Conservation (phyloP, 805 yeast species). For the Kurtzmaniella fragi region DNA sequence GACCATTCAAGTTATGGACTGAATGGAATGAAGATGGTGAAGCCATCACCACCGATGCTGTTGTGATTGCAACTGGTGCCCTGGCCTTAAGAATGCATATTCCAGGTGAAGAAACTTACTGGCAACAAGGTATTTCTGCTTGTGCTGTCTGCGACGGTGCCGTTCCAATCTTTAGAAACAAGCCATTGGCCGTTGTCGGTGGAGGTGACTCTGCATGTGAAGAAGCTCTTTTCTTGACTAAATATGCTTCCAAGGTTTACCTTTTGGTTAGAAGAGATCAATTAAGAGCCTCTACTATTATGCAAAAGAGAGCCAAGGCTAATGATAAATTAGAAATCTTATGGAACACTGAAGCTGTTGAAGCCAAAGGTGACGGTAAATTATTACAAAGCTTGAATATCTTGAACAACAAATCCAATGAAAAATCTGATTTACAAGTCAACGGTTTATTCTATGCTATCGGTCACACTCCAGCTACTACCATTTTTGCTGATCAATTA, state of each 20-base stretch:
- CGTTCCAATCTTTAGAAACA: constrained; percentile 96
- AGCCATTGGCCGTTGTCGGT: constrained; percentile 96
- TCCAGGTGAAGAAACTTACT: constrained; percentile 96
- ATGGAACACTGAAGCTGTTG: constrained; percentile 78
- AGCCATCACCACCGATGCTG: constrained; percentile 89
- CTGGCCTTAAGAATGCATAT: constrained; percentile 90
- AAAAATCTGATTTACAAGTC: constrained; percentile 63
- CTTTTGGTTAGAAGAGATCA: constrained; percentile 91
- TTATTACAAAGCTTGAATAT: constrained; percentile 61
- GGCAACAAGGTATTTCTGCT: constrained; percentile 99
- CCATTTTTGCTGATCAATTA: constrained; percentile 69
- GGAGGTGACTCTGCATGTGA: constrained; percentile 99
- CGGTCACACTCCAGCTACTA: constrained; percentile 95
- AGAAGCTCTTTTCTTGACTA: constrained; percentile 95
- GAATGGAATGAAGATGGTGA: constrained; percentile 91
- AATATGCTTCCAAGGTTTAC: constrained; percentile 94
- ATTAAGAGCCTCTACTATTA: constrained; percentile 91
- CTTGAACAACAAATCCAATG: constrained; percentile 68
- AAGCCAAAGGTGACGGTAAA: constrained; percentile 93
- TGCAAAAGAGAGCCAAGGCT: constrained; percentile 87
- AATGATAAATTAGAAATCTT: constrained; percentile 89
- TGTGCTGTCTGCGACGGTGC: constrained; percentile 99
- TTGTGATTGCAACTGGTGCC: constrained; percentile 96
- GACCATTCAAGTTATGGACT: constrained; percentile 96
- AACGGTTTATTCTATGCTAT: constrained; percentile 96